A percentile compares a stretch with the other conserved stretches of the same genome.
Conservation (phyloP, 1,284 basidiomycete species). For the Vanrija humicola region DNA sequence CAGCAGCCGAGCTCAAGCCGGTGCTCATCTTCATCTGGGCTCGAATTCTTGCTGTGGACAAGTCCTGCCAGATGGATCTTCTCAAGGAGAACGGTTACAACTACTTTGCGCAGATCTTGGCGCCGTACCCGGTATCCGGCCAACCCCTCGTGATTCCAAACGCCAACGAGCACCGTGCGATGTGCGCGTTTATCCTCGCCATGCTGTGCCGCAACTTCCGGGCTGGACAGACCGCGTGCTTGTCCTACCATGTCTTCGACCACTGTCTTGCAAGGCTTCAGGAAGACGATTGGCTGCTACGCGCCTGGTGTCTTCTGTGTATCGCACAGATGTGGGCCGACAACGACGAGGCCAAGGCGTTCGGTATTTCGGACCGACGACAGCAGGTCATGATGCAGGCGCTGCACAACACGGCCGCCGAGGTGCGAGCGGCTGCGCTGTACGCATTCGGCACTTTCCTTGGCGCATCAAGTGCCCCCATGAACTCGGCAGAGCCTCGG, state of each 20-base stretch:
- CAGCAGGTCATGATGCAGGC: slow-evolving; percentile 82
- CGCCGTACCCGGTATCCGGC: slow-evolving; percentile 45
- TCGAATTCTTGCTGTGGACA: slow-evolving; percentile 91
- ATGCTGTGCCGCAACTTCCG: slow-evolving; percentile 85
- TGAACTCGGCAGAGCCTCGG: slow-evolving; percentile 59
- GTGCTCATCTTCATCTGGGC: slow-evolving; percentile 99
- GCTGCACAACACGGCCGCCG: slow-evolving; percentile 82
- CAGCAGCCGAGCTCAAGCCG: slow-evolving; percentile 88
- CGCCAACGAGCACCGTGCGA: slow-evolving; percentile 92
- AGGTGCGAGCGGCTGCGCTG: slow-evolving; percentile 85
- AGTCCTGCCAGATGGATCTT: slow-evolving; percentile 85
- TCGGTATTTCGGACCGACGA: slow-evolving; percentile 68
- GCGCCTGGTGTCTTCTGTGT: slow-evolving; percentile 92
- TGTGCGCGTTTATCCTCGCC: slow-evolving; percentile 97
- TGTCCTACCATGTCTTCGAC: slow-evolving; percentile 81
- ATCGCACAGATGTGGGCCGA: slow-evolving; percentile 92
- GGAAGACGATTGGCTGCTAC: slow-evolving; percentile 84
- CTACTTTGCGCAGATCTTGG: slow-evolving; percentile 80
- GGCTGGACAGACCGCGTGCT: slow-evolving; percentile 80
- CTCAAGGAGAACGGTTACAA: slow-evolving; percentile 80
- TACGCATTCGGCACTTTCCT: slow-evolving; percentile 92
- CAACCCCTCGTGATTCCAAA: slow-evolving; percentile 69
- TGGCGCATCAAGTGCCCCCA: slow-evolving; percentile 69
- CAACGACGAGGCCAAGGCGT: slow-evolving; percentile 84
- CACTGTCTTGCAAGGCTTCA: slow-evolving; percentile 76